Evolutionary conservation across 495 filamentous ascomycete species (phyloP), one percentile per base, ranked within the genome.

Genomic region (Penicillium lagena): DNA sequence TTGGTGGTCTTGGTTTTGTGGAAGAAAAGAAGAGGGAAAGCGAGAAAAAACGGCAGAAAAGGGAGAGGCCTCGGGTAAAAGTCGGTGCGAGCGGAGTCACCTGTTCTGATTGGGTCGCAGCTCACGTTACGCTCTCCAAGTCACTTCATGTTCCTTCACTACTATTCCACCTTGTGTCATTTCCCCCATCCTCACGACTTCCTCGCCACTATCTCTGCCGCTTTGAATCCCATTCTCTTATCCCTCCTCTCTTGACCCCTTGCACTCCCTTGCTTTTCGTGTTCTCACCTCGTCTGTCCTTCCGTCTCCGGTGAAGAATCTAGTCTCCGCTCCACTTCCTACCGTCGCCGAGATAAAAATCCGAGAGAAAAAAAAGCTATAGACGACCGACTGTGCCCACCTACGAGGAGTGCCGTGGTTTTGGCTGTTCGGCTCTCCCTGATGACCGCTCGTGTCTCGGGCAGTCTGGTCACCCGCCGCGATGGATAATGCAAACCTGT

Each of bases 1-100:
- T 83, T 80, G 83, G 82, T 85, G 88, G 88, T 93, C 87, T 84
- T 80, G 71, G 60, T 71, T 71, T 70, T 68, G 47, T 51, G 51
- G 56, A 66, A 68, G 65, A 75, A 63, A 66, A 63, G 54, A 66
- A 54, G 50, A 62, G 42, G 42, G 40, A 44, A 43, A 41, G 31
- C 42, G 30, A 22, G 48, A 51, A 52, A 53, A 56, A 52, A 37
- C 35, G 35, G 41, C 48, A 39, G 54, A 46, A 42, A 50, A 56
- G 35, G 43, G 15, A 22, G 32, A 17, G 30, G 40, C 44, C 39
- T 28, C 36, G 62, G 60, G 60, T 60, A 61, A 70, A 64, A 55
- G 51, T 63, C 49, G 60, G 58, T 56, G 60, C 62, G 60, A 47
- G 42, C 36, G 44, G 54, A 50, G 45, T 49, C 59, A 64, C 33